phyloP scores from a whole-genome alignment of 805 yeast species.

The Ogataea paradorogensis region DNA sequence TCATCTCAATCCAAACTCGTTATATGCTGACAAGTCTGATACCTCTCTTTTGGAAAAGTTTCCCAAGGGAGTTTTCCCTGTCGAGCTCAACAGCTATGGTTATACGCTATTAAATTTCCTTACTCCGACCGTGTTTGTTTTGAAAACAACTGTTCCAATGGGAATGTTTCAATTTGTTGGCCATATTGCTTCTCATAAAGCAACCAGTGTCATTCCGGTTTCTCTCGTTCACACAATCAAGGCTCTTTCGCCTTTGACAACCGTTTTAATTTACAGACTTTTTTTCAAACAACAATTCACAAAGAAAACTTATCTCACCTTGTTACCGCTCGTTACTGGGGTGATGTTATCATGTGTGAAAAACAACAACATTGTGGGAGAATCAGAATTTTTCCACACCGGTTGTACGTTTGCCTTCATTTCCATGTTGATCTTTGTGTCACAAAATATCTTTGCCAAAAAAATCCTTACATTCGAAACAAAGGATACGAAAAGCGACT shows the following conservation, averaged over 20 bases:
- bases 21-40: slow-evolving; percentile 22
- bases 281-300: slow-evolving; percentile 58
- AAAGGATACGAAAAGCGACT: slow-evolving; percentile 25
- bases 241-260: slow-evolving; percentile 84
- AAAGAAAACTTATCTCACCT: slow-evolving; percentile 67
- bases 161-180: slow-evolving; percentile 92
- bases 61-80: slow-evolving; percentile 53
- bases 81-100: slow-evolving; percentile 27
- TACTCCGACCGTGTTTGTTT: slow-evolving; percentile 49
- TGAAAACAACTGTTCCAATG: slow-evolving; percentile 83
- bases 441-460: slow-evolving; percentile 80
- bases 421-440: slow-evolving; percentile 66
- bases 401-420: slow-evolving; percentile 52
- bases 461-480: slow-evolving; percentile 54
- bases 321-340: slow-evolving; percentile 77
- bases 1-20: slow-evolving; percentile 34
- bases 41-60: slow-evolving; percentile 28
- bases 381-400: slow-evolving; percentile 28
- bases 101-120: slow-evolving; percentile 41
- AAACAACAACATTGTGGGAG: slow-evolving; percentile 25
- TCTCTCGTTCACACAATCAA: slow-evolving; percentile 92
- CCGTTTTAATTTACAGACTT: slow-evolving; percentile 74
- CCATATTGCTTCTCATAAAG: slow-evolving; percentile 85
- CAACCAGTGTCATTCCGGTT: slow-evolving; percentile 92
- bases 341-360: slow-evolving; percentile 77